Evolutionary conservation across 73 alveolate species (phyloP).

Genomic region (Paramecium pentaurelia): DNA sequence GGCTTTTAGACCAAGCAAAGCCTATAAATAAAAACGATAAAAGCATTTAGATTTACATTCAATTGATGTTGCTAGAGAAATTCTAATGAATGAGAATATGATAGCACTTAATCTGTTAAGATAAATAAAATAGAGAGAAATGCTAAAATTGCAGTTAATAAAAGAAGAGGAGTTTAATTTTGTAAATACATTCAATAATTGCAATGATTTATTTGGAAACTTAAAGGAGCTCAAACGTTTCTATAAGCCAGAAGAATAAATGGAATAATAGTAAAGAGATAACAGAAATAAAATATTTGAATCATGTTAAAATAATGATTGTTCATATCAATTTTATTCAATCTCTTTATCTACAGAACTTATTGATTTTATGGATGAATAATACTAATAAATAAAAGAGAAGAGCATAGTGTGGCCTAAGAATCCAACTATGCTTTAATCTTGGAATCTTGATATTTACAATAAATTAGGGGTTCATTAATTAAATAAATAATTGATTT

Average conservation of each 20-base stretch:
- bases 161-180: not conserved
- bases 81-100: not conserved
- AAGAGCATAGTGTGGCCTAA: not conserved
- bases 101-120: not conserved
- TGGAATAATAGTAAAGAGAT: not conserved
- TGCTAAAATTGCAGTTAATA: not conserved
- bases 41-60: not conserved
- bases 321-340: not conserved
- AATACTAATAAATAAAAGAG: not conserved
- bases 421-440: not conserved
- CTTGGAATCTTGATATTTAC: not conserved
- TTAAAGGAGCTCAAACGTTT: not conserved
- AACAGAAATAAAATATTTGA: constrained; percentile 23
- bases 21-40: not conserved
- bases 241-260: not conserved
- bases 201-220: not conserved
- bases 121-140: not conserved
- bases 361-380: constrained; percentile 28
- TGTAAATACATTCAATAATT: not conserved
- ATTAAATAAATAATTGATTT: not conserved
- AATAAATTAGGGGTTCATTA: not conserved
- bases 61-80: not conserved
- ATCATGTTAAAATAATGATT: not conserved
- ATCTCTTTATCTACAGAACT: not conserved
- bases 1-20: constrained; percentile 22